Base-by-base conservation (phyloP, 1,284 basidiomycete species). In the Hypsizygus ulmarius region DNA sequence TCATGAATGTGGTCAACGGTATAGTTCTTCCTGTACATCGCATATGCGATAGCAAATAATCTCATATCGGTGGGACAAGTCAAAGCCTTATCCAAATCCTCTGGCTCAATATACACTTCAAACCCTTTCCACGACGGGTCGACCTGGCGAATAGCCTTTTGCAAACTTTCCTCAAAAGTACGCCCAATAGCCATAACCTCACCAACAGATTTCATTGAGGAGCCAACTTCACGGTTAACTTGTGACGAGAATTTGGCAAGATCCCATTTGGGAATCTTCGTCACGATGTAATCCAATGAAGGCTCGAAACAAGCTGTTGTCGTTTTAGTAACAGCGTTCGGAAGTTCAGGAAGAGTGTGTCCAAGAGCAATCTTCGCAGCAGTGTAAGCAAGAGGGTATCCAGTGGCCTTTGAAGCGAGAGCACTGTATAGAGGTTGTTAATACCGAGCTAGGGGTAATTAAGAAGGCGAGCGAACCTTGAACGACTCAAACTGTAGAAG, bases 231-330 rank as follows among this genome's bases (percentile, higher is more conserved):
- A 51, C 96, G 88, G 67, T 97, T 89, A 51, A 99, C 97, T 64
- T 97, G 94, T 2, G 76, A 71, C 14, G 85, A 87, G 79, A 99
- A 98, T 73, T 99, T 99, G 59, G 94, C 93, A 53, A 99, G 75
- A 71, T 99, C 97, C 95, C 97, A 99, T 71, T 98, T 98, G 59
- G 97, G 97, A 59, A 99, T 99, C 76, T 99, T 99, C 50, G 94
- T 98, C 55, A 99, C 96, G 64, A 99, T 97, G 72, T 99, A 99
- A 72, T 99, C 97, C 43, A 99, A 79, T 10, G 94, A 95, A n/a
- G 97, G 96, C 67, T 99, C 97, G 70, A 99, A 99, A 72, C 97
- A 99, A 1, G 97, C 97, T 5, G 96, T 99, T 3, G 97, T 99
- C 11, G 93, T 96, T 76, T 99, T 99, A 46, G 97, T 99, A 51